Base-by-base conservation (phyloP, 2,329 filamentous ascomycete species). In the Alternaria conjuncta region DNA sequence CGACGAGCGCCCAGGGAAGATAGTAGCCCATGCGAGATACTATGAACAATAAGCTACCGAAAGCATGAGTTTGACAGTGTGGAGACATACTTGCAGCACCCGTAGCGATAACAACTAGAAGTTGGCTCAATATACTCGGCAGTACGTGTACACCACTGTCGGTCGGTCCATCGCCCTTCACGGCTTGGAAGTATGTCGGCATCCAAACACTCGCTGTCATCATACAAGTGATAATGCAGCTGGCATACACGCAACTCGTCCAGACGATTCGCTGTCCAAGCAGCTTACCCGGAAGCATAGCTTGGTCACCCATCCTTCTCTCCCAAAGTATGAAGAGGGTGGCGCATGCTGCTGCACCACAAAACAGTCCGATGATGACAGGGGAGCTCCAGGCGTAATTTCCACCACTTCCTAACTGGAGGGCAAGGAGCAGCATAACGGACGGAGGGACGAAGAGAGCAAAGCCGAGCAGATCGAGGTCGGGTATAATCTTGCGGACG, bases 171-270 rank as follows among this genome's bases (percentile, higher is more conserved):
- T 75, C 73, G 9, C 75, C 72, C 20, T 71, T 75, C 7, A 84
- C 78, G 5, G 77, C 74, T 53, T 84, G 82, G 57, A 83, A 83
- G 58, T 81, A 84, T 2, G 82, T 68, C n/a, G 74, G 75, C 6
- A 78, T 23, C 58, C 62, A 75, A 6, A 70, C 66, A 43, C 64
- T 71, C 7, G 65, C 67, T 3, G 64, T 53, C 3, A 71, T 55
- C 36, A 67, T 64, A 41, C 65, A 66, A 20, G 54, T 56, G 46
- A 61, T 63, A 6, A 67, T 50, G 7, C 60, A 64, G 5, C 61
- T 58, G 9, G 56, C 64, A 11, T 63, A 66, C 3, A 57, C 28
- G n/a, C 58, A 65, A 45, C 70, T 69, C 3, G 71, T 71, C 73
- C 74, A 81, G 20, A 83, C 71, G 12, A 77, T 63, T 1, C 72